Percentiles rank a stretch among this genome's conserved stretches.
These are phyloP conservation scores for Tolypocladium guangdongense DNA, from an alignment of 2,329 filamentous ascomycete genomes.

Conservation along the genomic window DNA sequence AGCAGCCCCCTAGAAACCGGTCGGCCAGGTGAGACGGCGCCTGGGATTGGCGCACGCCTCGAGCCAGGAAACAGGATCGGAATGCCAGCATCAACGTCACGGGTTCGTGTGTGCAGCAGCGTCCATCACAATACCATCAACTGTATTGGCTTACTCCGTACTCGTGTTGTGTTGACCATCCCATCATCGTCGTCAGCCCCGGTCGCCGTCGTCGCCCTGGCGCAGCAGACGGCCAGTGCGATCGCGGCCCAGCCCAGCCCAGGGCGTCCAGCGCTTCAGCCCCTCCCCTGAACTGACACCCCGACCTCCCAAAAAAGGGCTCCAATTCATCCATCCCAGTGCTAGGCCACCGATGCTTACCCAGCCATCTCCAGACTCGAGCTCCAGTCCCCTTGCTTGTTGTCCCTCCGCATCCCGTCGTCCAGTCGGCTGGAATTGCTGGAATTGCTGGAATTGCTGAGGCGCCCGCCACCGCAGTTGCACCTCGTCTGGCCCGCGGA, in stretches of 20 bases:
- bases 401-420: slow-evolving; percentile 4
- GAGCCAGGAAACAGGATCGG: background rate
- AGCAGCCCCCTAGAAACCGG: background rate
- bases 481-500: background rate
- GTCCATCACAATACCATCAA: too few relatives aligned
- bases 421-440: slow-evolving; percentile 12
- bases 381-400: slow-evolving; percentile 17
- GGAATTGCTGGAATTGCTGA: slow-evolving; percentile 13
- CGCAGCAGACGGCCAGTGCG: background rate
- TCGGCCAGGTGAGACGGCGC: background rate
- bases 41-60: slow-evolving; percentile 1
- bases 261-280: background rate
- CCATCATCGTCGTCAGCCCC: too few relatives aligned
- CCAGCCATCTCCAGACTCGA: slow-evolving; percentile 34
- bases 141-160: too few relatives aligned
- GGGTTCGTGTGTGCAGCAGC: background rate
- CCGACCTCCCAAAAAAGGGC: slow-evolving; percentile 16
- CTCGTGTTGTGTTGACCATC: too few relatives aligned
- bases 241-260: background rate
- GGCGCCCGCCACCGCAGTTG: slow-evolving; percentile 4
- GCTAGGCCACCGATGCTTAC: slow-evolving; percentile 26
- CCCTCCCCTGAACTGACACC: slow-evolving; percentile 4
- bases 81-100: background rate
- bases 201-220: too few relatives aligned
- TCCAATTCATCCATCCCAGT: slow-evolving; percentile 9